phyloP scores from a whole-genome alignment of 2,329 filamentous ascomycete genomes.

The Aspergillus caelatus region DNA sequence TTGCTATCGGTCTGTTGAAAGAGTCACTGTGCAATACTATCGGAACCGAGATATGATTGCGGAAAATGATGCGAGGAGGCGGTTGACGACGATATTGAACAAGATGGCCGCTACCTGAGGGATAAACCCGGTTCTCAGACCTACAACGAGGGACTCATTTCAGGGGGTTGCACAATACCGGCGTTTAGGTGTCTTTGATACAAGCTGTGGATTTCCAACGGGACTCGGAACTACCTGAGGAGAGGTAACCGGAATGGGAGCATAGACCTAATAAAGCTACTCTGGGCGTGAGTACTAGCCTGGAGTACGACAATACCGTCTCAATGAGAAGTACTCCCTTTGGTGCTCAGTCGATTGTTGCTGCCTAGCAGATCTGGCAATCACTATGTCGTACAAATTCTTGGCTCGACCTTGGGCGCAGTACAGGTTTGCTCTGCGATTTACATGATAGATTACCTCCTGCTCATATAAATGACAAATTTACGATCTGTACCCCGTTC shows the following conservation, averaged over 20 bases:
- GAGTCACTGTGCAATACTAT: slow-evolving; percentile 44
- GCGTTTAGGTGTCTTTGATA: not conserved
- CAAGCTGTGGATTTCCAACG: not conserved
- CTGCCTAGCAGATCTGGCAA: slow-evolving; percentile 15
- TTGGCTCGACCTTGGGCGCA: too few species aligned
- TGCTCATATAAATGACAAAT: too few species aligned
- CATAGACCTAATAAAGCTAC: not conserved
- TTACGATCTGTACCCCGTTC: too few species aligned
- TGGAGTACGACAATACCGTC: not conserved
- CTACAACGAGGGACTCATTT: not conserved
- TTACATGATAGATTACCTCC: too few species aligned
- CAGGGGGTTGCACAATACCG: not conserved
- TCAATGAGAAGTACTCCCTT: not conserved
- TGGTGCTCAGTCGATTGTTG: slow-evolving; percentile 5
- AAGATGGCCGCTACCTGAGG: slow-evolving; percentile 29
- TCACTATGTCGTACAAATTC: not conserved
- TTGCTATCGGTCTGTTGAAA: slow-evolving; percentile 42
- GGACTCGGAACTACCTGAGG: not conserved
- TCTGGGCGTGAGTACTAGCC: not conserved
- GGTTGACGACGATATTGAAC: slow-evolving; percentile 34
- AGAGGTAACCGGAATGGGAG: not conserved
- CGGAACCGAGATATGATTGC: slow-evolving; percentile 37
- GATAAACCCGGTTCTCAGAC: not conserved
- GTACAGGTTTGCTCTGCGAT: not conserved
- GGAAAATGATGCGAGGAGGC: slow-evolving; percentile 42